Conservation (phyloP, 495 filamentous ascomycete genomes). For the Xylaria sp. region DNA sequence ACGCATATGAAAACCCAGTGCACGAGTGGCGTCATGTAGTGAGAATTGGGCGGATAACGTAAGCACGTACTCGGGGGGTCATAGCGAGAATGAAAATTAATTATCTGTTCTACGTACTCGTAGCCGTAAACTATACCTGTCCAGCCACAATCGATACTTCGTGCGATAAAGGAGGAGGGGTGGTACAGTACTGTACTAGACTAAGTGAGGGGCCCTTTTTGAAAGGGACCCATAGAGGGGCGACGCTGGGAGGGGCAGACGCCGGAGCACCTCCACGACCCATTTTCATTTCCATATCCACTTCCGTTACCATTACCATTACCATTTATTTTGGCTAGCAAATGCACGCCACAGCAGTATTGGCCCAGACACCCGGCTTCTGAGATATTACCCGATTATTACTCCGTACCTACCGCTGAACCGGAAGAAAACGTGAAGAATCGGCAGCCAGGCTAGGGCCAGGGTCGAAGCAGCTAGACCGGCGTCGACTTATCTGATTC, state of each 20-base stretch:
- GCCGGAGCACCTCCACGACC: neutral
- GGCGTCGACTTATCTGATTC: neutral
- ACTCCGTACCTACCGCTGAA: neutral
- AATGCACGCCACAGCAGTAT: neutral
- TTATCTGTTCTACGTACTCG: neutral
- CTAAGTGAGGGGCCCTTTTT: conserved; percentile 3
- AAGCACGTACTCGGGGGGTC: conserved; percentile 11
- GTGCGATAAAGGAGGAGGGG: conserved; percentile 18
- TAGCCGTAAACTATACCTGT: neutral
- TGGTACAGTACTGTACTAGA: neutral
- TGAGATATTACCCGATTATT: conserved; percentile 11
- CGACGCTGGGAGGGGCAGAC: conserved; percentile 1
- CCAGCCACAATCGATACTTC: neutral
- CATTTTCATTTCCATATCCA: neutral
- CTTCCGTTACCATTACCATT: neutral
- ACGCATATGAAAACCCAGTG: neutral
- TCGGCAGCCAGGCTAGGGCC: neutral
- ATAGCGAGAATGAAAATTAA: neutral
- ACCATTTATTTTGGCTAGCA: neutral
- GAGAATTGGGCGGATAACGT: conserved; percentile 13
- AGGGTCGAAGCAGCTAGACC: neutral
- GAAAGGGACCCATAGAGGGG: conserved; percentile 16
- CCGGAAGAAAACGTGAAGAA: neutral
- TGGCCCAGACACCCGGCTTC: conserved; percentile 1
- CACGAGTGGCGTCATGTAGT: conserved; percentile 13